Base-by-base conservation (phyloP, 1,139 yeast species). In the Candida sp. region DNA sequence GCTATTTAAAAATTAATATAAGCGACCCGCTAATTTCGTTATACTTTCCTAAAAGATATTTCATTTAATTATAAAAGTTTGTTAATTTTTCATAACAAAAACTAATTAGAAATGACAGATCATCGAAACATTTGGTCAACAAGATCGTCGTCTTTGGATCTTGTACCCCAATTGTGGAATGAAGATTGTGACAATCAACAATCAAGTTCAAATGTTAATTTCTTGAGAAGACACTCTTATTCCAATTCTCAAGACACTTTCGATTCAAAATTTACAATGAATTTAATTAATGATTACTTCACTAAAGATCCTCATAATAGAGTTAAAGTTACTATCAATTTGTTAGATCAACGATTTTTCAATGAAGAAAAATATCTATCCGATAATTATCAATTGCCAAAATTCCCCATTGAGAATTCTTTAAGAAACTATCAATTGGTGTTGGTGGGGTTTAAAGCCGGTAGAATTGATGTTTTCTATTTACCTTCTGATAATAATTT, bases 371-470 rank as follows among this genome's bases (percentile, higher is more conserved):
- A 57, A 47, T 64, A 53, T 47, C 57, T 68, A 44, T 51, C 58
- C 32, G 72, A 66, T 38, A 57, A 64, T 35, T 60, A 57, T 50
- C 75, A 68, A 49, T 62, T 73, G 38, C 77, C 77, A 5, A 68
- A 66, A 47, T 71, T 72, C 52, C 75, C 77, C 3, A 57, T 66
- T 43, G 76, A 70, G 45, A 55, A 58, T 27, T 57, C 68, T 4
- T 52, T 68, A 29, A 50, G 66, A 36, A 62, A 63, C 43, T 63
- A 62, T 49, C 72, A 67, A 49, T 60, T 73, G 45, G 83, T 84
- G 41, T 67, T 90, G 41, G 95, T 91, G 27, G 84, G 87, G 45
- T 87, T 93, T 66, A 93, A 95, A 62, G 86, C 89, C 23, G 93
- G 95, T 8, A 77, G 97, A 48, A 70, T 87, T 48, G 99, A 93